Evolutionary conservation across 192 early-diverging fungal species (phyloP).

Genomic region (Cladochytrium replicatum): DNA sequence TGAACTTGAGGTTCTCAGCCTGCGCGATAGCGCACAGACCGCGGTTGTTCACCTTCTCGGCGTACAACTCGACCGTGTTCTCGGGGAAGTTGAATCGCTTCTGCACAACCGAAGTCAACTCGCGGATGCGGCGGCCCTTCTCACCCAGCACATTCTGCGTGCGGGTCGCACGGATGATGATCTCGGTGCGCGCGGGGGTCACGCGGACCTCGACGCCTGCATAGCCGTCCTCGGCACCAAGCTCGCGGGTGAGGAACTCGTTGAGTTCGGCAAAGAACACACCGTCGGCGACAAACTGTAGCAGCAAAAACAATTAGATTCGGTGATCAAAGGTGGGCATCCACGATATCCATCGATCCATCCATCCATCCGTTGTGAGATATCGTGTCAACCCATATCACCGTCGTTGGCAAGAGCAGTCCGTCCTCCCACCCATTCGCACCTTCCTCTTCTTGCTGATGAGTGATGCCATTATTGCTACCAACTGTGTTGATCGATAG

Average conservation of each 20-base stretch:
- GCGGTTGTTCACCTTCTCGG: slow-evolving; percentile 93
- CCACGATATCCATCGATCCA: too few species aligned
- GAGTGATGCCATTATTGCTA: too few species aligned
- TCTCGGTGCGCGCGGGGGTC: slow-evolving; percentile 96
- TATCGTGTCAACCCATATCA: too few species aligned
- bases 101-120: slow-evolving; percentile 95
- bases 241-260: slow-evolving; percentile 96
- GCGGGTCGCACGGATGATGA: slow-evolving; percentile 98
- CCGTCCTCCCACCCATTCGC: too few species aligned
- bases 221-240: slow-evolving; percentile 96
- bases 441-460: too few species aligned
- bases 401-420: too few species aligned
- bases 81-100: slow-evolving; percentile 99
- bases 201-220: slow-evolving; percentile 99
- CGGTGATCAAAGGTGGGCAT: not conserved
- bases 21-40: slow-evolving; percentile 98
- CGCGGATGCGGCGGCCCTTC: slow-evolving; percentile 97
- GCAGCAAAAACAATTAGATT: not conserved
- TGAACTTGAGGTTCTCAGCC: slow-evolving; percentile 97
- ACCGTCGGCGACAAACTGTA: slow-evolving; percentile 99
- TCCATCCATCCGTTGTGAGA: too few species aligned
- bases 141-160: slow-evolving; percentile 97
- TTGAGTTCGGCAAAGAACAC: slow-evolving; percentile 99
- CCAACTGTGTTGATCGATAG: too few species aligned
- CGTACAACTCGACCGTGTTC: slow-evolving; percentile 96